phyloP scores from a whole-genome alignment of 768 basidiomycete species.

The Favolaschia claudopus region DNA sequence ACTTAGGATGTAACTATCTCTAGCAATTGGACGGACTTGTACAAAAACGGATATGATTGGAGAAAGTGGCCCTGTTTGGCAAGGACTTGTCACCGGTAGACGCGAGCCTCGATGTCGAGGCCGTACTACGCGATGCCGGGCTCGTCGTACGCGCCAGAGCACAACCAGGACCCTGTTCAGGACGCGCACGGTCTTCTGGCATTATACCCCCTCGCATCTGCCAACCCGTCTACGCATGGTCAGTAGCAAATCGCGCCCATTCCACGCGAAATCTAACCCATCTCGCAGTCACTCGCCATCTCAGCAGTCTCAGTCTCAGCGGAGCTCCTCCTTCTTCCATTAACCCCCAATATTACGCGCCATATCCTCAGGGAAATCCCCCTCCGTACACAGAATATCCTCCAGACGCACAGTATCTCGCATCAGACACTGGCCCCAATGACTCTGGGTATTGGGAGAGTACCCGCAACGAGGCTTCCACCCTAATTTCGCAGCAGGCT shows the following conservation, averaged over 20 bases:
- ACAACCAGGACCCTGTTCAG: conserved; percentile 59
- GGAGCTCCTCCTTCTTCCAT: conserved; percentile 70
- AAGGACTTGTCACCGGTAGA: too few species aligned
- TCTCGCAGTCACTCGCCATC: conserved; percentile 67
- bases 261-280: conserved; percentile 7
- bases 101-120: conserved; percentile 17
- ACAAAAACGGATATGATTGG: too few species aligned
- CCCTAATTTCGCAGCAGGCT: conserved; percentile 63
- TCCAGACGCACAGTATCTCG: conserved; percentile 63
- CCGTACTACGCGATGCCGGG: conserved; percentile 15
- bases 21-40: too few species aligned
- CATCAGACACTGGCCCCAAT: conserved; percentile 51
- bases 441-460: conserved; percentile 71
- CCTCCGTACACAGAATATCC: conserved; percentile 75
- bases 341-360: conserved; percentile 60
- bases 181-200: conserved; percentile 73
- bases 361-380: conserved; percentile 49
- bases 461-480: conserved; percentile 65
- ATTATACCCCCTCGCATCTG: conserved; percentile 77
- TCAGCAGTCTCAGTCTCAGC: conserved; percentile 64
- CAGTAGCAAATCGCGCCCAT: conserved; percentile 23
- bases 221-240: conserved; percentile 83
- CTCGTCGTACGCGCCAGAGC: conserved; percentile 15
- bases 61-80: too few species aligned
- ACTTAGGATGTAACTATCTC: too few species aligned